Base-by-base conservation (phyloP, 1,284 basidiomycete species). In the Phylloboletellus chloephorus region DNA sequence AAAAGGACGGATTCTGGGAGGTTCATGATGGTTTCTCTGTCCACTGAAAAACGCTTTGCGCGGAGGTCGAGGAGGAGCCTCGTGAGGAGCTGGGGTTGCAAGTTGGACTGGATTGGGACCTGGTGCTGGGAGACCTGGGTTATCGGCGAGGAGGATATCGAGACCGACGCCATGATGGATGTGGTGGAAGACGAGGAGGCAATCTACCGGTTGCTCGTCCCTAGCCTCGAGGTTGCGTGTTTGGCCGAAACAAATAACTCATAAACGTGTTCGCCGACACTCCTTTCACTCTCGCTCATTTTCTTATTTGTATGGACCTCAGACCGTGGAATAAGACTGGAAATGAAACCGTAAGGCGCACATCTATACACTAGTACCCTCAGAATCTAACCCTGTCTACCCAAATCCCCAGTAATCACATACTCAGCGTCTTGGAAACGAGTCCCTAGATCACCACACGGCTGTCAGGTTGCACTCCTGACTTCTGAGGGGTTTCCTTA, bases 21-120 rank as follows among this genome's bases (percentile, higher is more conserved):
- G 63, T 95, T 93, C 93, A 98, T 97, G 63, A 99, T 87, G 22
- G 89, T 93, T 68, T 98, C 95, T 53, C 96, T 78, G 69, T 98
- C 96, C 43, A 99, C 92, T 44, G 88, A 84, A 69, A 98, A 96
- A 52, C 92, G 82, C 52, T 73, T 76, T 46, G 93, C 93, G 50
- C 95, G 82, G 37, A 99, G 74, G 67, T 98, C 95, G 53, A 99
- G 82, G 43, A 89, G 79, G 52, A 98, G 77, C 48, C 90, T 76
- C 10, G 88, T 84, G 49, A 95, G 73, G 26, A 93, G 74, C 67
- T 89, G 85, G 11, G 87, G 85, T 62, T 88, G 85, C 16, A 88
- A 68, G 51, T 79, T 81, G 11, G 78, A 73, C 51, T 82, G 78
- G n/a, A 77, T 70, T 31, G 78, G 82, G 12, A 72, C 70, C 42